Evolutionary conservation across 2,329 filamentous ascomycete genomes (phyloP).

Genomic region (Ophiostoma piceae): DNA sequence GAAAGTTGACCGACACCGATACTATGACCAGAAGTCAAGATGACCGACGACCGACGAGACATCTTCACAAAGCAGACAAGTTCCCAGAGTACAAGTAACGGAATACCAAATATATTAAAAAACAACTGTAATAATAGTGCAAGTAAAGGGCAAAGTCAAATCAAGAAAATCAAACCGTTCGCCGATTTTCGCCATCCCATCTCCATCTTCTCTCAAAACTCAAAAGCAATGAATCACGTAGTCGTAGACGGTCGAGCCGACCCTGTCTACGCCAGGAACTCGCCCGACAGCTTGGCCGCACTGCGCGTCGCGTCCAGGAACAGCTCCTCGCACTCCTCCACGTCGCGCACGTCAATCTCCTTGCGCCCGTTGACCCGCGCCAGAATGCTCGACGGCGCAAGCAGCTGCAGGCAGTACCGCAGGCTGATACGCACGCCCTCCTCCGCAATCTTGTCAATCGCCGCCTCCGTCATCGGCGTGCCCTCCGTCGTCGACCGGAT

Average conservation of each 20-base stretch:
- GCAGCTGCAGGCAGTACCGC: slow-evolving; percentile 85
- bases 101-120: background rate
- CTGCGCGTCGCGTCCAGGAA: slow-evolving; percentile 79
- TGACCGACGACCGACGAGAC: background rate
- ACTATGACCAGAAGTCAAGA: too few relatives aligned
- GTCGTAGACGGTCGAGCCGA: background rate
- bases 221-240: background rate
- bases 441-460: slow-evolving; percentile 79
- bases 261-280: slow-evolving; percentile 30
- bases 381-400: slow-evolving; percentile 68
- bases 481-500: slow-evolving; percentile 78
- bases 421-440: slow-evolving; percentile 86
- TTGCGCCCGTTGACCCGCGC: slow-evolving; percentile 74
- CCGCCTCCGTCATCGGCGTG: slow-evolving; percentile 71
- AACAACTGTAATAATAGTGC: background rate
- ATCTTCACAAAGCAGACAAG: background rate
- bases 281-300: slow-evolving; percentile 60
- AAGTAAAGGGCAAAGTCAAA: background rate
- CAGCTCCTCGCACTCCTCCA: slow-evolving; percentile 75
- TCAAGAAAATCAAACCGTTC: slow-evolving; percentile 11
- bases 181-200: slow-evolving; percentile 16
- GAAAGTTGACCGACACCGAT: too few relatives aligned
- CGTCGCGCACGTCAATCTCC: slow-evolving; percentile 71
- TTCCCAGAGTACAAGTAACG: too few relatives aligned
- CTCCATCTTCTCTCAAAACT: background rate